These are phyloP conservation scores for Puya raimondii DNA, from an alignment of 176 grass and related monocot species.

Conservation along the genomic window DNA sequence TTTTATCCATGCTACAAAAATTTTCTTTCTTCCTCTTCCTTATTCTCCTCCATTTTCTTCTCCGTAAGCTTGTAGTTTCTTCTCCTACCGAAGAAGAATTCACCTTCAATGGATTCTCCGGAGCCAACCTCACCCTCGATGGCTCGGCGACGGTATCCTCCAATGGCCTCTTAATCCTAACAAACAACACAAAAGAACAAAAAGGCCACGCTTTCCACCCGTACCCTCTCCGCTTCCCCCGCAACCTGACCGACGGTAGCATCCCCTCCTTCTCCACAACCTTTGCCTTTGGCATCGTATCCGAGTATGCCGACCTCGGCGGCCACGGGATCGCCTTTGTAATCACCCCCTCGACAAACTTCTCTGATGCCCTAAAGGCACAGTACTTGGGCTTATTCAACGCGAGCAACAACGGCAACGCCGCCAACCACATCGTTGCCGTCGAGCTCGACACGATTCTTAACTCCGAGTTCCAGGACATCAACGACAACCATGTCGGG, in stretches of 20 bases:
- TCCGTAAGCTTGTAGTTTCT: neutral
- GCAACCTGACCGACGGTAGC: neutral
- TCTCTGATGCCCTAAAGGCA: neutral
- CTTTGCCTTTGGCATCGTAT: constrained; percentile 30
- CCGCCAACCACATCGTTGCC: constrained; percentile 14
- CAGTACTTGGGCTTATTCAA: constrained; percentile 35
- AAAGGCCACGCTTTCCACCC: constrained; percentile 32
- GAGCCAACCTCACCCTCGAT: constrained; percentile 18
- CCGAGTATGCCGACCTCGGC: neutral
- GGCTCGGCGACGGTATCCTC: neutral
- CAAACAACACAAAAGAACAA: neutral
- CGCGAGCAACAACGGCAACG: neutral
- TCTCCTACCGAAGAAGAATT: neutral
- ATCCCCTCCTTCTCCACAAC: constrained; percentile 26
- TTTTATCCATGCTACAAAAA: neutral
- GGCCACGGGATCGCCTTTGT: constrained; percentile 25
- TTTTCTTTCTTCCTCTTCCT: neutral
- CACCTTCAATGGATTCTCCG: constrained; percentile 23
- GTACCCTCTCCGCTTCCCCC: neutral
- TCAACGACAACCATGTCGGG: constrained; percentile 29
- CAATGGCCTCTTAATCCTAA: constrained; percentile 24
- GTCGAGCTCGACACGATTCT: constrained; percentile 29
- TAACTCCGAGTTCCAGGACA: constrained; percentile 16
- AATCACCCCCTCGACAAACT: constrained; percentile 7
- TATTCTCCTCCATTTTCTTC: neutral